Base-by-base conservation (phyloP, 768 basidiomycete genomes). In the Hebeloma cylindrosporum region DNA sequence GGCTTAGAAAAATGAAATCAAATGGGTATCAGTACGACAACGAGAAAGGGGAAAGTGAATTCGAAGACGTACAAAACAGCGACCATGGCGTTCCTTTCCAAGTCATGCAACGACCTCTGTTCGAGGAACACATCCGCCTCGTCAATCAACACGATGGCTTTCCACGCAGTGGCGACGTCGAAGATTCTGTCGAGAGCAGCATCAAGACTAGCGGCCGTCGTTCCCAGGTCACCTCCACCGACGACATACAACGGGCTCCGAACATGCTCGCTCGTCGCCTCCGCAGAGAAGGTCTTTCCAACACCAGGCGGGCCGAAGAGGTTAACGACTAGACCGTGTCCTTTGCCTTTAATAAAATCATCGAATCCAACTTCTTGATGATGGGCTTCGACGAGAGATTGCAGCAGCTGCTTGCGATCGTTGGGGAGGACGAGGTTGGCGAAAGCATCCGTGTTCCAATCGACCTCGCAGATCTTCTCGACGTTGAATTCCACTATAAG, bases 111-210 rank as follows among this genome's bases (percentile, higher is more conserved):
- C 3, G 79, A 79, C 5, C 83, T 77, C 58, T 80, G 77, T 54
- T 85, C 83, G 22, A 87, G 70, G 74, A 85, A 87, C 3, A 87
- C 82, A 61, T 87, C 83, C 4, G 82, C 81, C 59, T 80, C 78
- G 43, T 80, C 78, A 39, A 80, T 79, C 33, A 79, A 63, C 1
- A 79, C 73, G 33, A 79, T 78, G 0, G 77, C 78, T 47, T 78
- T 78, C 78, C 78, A 80, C n/a, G 72, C 71, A 10, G 77, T 80
- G 0, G 78, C 77, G 33, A 79, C 67, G 42, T 78, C 69, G 37
- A 76, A 74, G 11, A 77, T 70, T 9, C 64, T 63, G 51, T 75
- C 71, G 7, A 80, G 66, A 0, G 69, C 63, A 8, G 38, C 9
- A 43, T 82, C 78, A 14, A 82, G 63, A 0, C 58, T 56, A 10